These are phyloP conservation scores for Penicillium roqueforti DNA, from an alignment of 495 filamentous ascomycete genomes.

Conservation along the genomic window DNA sequence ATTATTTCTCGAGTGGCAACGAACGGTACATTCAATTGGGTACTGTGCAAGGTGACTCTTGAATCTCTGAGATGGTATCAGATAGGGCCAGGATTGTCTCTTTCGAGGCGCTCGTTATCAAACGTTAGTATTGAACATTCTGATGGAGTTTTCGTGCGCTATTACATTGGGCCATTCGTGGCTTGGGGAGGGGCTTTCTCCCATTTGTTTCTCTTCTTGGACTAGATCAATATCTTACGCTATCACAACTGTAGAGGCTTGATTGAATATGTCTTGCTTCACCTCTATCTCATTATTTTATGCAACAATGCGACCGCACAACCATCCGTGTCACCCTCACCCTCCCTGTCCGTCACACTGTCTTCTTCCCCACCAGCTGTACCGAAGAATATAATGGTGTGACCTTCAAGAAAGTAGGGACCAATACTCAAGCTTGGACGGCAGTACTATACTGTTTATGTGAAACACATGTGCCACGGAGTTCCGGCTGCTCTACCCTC, in stretches of 20 bases:
- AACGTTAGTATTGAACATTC: too few species aligned
- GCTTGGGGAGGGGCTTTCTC: too few species aligned
- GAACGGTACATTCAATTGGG: background rate
- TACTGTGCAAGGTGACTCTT: background rate
- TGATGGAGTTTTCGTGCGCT: too few species aligned
- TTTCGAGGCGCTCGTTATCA: background rate
- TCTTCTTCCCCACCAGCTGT: constrained; percentile 13
- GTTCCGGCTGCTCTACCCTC: background rate
- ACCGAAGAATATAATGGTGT: constrained; percentile 21
- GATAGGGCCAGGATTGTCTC: background rate
- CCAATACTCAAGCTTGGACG: constrained; percentile 19
- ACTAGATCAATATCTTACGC: background rate
- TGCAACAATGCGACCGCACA: constrained; percentile 22
- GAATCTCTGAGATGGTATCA: background rate
- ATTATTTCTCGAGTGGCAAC: background rate
- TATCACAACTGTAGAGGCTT: background rate
- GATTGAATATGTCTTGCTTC: background rate
- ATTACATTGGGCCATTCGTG: too few species aligned
- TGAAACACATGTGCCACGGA: background rate
- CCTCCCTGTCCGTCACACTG: constrained; percentile 20
- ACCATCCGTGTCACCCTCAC: constrained; percentile 16
- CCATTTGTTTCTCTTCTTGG: background rate
- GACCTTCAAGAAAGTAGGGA: constrained; percentile 21
- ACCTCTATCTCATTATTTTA: constrained; percentile 5
- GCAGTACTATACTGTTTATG: background rate